These are phyloP conservation scores for Sporisorium reilianum DNA, from an alignment of 1,284 basidiomycete species.

Conservation along the genomic window DNA sequence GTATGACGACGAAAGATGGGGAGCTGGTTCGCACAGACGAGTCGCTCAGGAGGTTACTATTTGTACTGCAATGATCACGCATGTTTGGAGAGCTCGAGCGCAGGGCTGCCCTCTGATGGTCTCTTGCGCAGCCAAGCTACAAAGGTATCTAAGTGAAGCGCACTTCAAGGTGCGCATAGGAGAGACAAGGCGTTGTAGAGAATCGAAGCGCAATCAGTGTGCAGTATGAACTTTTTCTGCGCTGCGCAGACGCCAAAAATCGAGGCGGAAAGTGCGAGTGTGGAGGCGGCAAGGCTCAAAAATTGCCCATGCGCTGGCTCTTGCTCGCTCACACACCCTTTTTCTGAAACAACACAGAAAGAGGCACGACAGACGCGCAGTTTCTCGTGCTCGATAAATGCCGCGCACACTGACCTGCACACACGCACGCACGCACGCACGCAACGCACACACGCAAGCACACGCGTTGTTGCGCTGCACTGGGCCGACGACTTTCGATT, in stretches of 20 bases:
- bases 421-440: background rate
- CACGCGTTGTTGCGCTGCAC: background rate
- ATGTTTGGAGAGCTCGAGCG: background rate
- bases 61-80: background rate
- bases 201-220: too few relatives aligned
- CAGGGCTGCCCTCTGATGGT: background rate
- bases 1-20: conserved; percentile 1
- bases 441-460: too few relatives aligned
- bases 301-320: too few relatives aligned
- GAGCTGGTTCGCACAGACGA: background rate
- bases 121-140: background rate
- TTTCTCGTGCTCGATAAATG: too few relatives aligned
- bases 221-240: background rate
- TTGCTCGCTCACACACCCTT: too few relatives aligned
- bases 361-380: too few relatives aligned
- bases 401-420: background rate
- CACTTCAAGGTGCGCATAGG: background rate
- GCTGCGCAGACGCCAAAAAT: background rate
- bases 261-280: background rate
- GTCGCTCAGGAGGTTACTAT: background rate
- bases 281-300: too few relatives aligned
- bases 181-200: background rate
- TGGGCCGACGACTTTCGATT: background rate
- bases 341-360: too few relatives aligned
- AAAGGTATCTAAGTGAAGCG: background rate